phyloP scores from a whole-genome alignment of 192 early-diverging fungal genomes.

The Coemansia sp. region DNA sequence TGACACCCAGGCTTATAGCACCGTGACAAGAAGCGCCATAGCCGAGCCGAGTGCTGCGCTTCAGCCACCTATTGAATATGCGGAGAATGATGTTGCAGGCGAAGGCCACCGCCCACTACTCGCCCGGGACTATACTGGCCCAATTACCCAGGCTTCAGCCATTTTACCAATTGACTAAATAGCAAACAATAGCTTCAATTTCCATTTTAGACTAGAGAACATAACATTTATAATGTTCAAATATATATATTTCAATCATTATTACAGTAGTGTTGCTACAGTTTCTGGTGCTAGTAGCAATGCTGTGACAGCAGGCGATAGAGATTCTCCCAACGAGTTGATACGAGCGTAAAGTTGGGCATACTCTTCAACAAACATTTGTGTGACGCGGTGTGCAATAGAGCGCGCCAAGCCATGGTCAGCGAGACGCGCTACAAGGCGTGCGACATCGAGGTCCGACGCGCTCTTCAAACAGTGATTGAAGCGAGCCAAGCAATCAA shows the following conservation, averaged over 20 bases:
- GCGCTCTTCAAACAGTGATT: conserved; percentile 28
- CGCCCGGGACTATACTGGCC: too few species aligned
- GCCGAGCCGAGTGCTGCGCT: too few species aligned
- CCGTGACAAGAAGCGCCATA: too few species aligned
- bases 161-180: not conserved
- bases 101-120: too few species aligned
- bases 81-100: too few species aligned
- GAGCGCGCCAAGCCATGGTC: conserved; percentile 24
- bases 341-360: conserved; percentile 12
- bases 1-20: too few species aligned
- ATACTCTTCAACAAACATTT: conserved; percentile 33
- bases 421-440: conserved; percentile 24
- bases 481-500: conserved; percentile 7
- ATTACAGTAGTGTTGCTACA: conserved; percentile 15
- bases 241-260: not conserved
- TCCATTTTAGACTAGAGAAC: too few species aligned
- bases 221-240: too few species aligned
- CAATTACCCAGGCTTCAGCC: too few species aligned
- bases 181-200: too few species aligned
- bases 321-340: not conserved
- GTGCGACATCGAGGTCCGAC: conserved; percentile 31
- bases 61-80: too few species aligned
- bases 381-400: not conserved
- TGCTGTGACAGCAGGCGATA: not conserved
- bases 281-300: conserved; percentile 14